phyloP scores from a whole-genome alignment of 495 filamentous ascomycete species.

The Collariella sp. region DNA sequence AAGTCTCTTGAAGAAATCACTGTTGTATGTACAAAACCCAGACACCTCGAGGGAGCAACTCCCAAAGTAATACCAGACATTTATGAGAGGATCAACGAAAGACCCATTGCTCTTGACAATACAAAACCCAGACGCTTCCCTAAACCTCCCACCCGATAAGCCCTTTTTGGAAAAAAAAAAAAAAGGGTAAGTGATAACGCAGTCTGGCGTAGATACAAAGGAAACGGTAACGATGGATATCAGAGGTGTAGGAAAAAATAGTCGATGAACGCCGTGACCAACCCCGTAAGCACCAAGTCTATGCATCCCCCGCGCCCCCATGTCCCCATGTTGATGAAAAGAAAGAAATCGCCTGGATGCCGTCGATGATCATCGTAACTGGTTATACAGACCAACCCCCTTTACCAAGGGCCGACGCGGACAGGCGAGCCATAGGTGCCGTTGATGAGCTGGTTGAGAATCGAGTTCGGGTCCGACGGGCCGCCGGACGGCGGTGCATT shows the following conservation, averaged over 20 bases:
- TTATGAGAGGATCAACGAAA: background rate
- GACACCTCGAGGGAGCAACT: background rate
- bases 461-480: conserved; percentile 49
- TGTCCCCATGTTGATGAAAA: background rate
- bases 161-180: background rate
- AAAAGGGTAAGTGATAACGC: background rate
- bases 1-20: background rate
- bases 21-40: background rate
- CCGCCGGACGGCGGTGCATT: conserved; percentile 36
- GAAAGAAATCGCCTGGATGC: background rate
- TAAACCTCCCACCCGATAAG: background rate
- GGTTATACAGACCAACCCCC: background rate
- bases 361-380: background rate
- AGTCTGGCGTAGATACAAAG: background rate
- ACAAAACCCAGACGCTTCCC: background rate
- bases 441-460: conserved; percentile 69
- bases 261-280: conserved; percentile 5
- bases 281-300: background rate
- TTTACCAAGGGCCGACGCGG: conserved; percentile 63
- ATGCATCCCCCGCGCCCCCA: conserved; percentile 6
- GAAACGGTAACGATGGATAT: conserved; percentile 12
- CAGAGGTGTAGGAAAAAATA: background rate
- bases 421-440: conserved; percentile 72
- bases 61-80: background rate
- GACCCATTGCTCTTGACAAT: background rate